Evolutionary conservation across 352 stramenopile genomes (phyloP).

Genomic region (Globisporangium solare): DNA sequence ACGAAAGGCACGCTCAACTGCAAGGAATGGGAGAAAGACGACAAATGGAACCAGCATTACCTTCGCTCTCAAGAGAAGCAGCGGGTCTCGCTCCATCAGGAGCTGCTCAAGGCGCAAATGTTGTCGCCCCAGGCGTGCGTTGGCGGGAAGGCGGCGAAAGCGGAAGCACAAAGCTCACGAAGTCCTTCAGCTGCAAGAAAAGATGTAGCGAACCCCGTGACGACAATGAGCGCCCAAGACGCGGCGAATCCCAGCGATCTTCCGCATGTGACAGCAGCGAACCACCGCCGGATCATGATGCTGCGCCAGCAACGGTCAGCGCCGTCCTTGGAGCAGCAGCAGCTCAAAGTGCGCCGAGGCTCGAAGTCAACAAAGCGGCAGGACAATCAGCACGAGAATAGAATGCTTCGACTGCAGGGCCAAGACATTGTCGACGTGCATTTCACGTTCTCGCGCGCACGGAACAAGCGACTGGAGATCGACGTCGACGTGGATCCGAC

Average conservation of each 20-base stretch:
- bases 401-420: too few relatives aligned
- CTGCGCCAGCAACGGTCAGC: constrained; percentile 35
- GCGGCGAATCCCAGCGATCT: constrained; percentile 5
- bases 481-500: neutral
- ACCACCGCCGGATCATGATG: constrained; percentile 54
- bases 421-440: constrained; percentile 35
- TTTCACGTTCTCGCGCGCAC: constrained; percentile 48
- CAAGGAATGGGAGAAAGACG: constrained; percentile 70
- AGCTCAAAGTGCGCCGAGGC: neutral
- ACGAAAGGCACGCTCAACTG: constrained; percentile 60
- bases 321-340: neutral
- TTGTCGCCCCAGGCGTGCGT: constrained; percentile 36
- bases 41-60: constrained; percentile 69
- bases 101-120: constrained; percentile 38
- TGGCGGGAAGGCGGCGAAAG: constrained; percentile 20
- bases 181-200: constrained; percentile 1
- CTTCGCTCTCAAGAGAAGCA: constrained; percentile 52
- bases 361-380: neutral
- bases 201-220: neutral
- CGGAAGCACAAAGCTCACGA: neutral
- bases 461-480: constrained; percentile 1
- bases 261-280: constrained; percentile 30
- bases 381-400: constrained; percentile 2
- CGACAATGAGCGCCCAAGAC: too few relatives aligned
- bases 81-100: constrained; percentile 44